phyloP scores from a whole-genome alignment of 805 yeast species.

The Saturnispora zaruensis region DNA sequence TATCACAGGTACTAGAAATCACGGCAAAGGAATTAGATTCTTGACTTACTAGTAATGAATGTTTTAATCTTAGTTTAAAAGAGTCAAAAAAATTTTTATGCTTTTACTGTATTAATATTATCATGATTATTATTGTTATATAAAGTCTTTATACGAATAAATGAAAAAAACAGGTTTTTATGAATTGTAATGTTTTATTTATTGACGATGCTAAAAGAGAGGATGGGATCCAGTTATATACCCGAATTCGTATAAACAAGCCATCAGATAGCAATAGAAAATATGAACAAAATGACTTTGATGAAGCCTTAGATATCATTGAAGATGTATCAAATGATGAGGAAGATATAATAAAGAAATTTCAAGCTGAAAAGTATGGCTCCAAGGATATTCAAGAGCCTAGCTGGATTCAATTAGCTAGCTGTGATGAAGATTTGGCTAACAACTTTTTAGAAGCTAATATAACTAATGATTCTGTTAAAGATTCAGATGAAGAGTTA shows the following conservation, averaged over 20 bases:
- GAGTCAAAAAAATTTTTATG: neutral
- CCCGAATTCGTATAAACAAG: neutral
- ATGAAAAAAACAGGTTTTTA: neutral
- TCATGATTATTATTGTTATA: neutral
- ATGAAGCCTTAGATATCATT: neutral
- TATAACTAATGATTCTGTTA: neutral
- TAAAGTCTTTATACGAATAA: neutral
- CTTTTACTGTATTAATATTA: neutral
- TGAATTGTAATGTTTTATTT: neutral
- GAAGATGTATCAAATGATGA: neutral
- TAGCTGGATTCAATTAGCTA: neutral
- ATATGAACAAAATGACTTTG: too few relatives aligned
- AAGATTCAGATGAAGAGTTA: neutral
- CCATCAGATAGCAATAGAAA: neutral
- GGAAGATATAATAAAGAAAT: neutral
- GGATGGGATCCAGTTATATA: neutral
- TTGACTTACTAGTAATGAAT: neutral
- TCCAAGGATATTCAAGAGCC: neutral
- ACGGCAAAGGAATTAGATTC: neutral
- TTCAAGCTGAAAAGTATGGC: neutral
- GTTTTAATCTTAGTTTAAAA: neutral
- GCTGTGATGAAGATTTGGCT: neutral
- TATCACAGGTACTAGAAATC: slow-evolving; percentile 1
- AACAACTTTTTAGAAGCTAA: neutral
- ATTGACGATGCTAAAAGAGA: neutral